phyloP scores from a whole-genome alignment of 2,329 filamentous ascomycete species.

The Cladosporium sp. region DNA sequence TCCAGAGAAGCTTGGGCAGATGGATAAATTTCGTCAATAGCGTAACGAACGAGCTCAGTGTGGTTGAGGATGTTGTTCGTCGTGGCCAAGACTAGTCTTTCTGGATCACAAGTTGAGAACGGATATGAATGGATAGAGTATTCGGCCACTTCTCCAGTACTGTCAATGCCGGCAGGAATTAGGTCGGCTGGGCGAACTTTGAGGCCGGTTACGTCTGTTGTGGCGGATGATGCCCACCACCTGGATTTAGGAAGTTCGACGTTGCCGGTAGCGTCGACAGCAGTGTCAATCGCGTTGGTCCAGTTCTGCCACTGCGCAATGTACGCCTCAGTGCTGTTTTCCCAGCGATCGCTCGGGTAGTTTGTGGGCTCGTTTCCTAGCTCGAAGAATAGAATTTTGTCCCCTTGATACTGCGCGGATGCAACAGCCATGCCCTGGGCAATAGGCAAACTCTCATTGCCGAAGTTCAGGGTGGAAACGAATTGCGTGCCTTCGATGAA shows the following conservation, averaged over 20 bases:
- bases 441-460: slow-evolving; percentile 27
- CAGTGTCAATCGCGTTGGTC: slow-evolving; percentile 24
- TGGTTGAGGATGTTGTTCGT: slow-evolving; percentile 29
- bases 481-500: slow-evolving; percentile 28
- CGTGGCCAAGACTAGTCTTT: slow-evolving; percentile 22
- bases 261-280: slow-evolving; percentile 18
- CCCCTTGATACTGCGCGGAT: slow-evolving; percentile 25
- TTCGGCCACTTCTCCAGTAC: slow-evolving; percentile 22
- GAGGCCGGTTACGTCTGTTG: slow-evolving; percentile 25
- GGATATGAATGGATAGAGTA: slow-evolving; percentile 30
- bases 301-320: slow-evolving; percentile 30
- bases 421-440: slow-evolving; percentile 27
- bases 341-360: slow-evolving; percentile 23
- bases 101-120: slow-evolving; percentile 28
- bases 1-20: slow-evolving; percentile 26
- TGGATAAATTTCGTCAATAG: slow-evolving; percentile 27
- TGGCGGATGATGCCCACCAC: slow-evolving; percentile 29
- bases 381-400: slow-evolving; percentile 25
- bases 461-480: slow-evolving; percentile 28
- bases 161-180: slow-evolving; percentile 27
- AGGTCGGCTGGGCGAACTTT: slow-evolving; percentile 27
- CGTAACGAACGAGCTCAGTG: slow-evolving; percentile 24
- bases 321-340: slow-evolving; percentile 24
- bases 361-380: slow-evolving; percentile 31
- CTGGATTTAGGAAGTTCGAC: slow-evolving; percentile 15